Evolutionary conservation across 441 rosid genomes (phyloP).

Genomic region (Populus hybrid): DNA sequence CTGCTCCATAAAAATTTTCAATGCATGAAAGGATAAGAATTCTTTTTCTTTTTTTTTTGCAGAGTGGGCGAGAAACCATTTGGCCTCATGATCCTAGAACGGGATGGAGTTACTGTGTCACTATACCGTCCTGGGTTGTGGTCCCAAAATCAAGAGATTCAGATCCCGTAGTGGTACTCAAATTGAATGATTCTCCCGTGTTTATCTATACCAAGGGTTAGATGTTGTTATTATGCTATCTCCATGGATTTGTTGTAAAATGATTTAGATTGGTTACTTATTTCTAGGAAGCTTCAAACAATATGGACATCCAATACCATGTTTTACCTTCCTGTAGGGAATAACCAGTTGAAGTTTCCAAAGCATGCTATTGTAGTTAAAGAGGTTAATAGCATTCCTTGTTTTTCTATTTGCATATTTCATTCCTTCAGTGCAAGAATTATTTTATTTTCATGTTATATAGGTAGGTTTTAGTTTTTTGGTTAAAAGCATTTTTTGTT

Average conservation of each 20-base stretch:
- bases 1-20: not conserved
- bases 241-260: not conserved
- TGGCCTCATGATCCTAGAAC: slow-evolving; percentile 93
- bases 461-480: not conserved
- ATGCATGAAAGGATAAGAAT: not conserved
- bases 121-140: slow-evolving; percentile 86
- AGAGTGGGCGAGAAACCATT: slow-evolving; percentile 83
- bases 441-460: not conserved
- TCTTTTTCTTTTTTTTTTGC: slow-evolving; percentile 26
- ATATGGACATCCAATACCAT: slow-evolving; percentile 1
- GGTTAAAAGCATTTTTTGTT: not conserved
- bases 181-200: slow-evolving; percentile 16
- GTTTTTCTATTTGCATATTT: not conserved
- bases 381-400: not conserved
- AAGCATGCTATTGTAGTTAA: not conserved
- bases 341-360: not conserved
- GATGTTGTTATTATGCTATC: not conserved
- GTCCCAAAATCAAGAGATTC: slow-evolving; percentile 88
- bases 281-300: not conserved
- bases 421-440: not conserved
- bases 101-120: slow-evolving; percentile 96
- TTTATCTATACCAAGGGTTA: not conserved
- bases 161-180: slow-evolving; percentile 94
- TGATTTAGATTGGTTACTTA: not conserved
- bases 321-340: not conserved